phyloP scores from a whole-genome alignment of 768 basidiomycete species.

The Russula ochroleuca region DNA sequence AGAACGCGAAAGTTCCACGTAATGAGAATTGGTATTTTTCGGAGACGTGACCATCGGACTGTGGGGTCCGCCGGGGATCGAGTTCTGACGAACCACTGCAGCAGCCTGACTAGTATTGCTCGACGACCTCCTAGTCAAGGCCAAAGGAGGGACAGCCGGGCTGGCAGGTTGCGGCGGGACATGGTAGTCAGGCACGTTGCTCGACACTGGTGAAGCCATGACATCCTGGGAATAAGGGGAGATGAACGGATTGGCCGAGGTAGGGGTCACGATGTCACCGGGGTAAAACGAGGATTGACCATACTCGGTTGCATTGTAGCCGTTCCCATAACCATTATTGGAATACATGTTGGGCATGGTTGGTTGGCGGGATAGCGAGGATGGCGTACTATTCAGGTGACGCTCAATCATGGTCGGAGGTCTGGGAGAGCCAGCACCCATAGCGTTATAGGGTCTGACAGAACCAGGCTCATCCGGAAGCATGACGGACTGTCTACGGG shows the following conservation, averaged over 20 bases:
- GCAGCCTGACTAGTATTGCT: background rate
- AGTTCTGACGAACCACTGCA: slow-evolving; percentile 30
- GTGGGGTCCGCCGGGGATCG: slow-evolving; percentile 21
- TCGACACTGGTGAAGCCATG: slow-evolving; percentile 35
- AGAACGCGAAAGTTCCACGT: slow-evolving; percentile 60
- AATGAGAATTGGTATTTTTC: slow-evolving; percentile 38
- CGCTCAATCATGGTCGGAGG: slow-evolving; percentile 65
- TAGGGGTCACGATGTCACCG: slow-evolving; percentile 29
- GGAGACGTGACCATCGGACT: slow-evolving; percentile 24
- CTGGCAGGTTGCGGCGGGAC: background rate
- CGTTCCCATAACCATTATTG: slow-evolving; percentile 15
- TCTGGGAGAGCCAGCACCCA: slow-evolving; percentile 45
- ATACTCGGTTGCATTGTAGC: slow-evolving; percentile 33
- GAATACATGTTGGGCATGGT: slow-evolving; percentile 22
- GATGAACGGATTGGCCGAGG: slow-evolving; percentile 40
- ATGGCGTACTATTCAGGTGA: slow-evolving; percentile 36
- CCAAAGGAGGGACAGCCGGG: slow-evolving; percentile 10
- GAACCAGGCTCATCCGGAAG: slow-evolving; percentile 39
- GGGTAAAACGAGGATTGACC: slow-evolving; percentile 30
- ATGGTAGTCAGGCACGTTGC: slow-evolving; percentile 26
- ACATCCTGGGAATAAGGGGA: slow-evolving; percentile 40
- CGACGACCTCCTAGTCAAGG: slow-evolving; percentile 26
- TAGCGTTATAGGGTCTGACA: slow-evolving; percentile 37
- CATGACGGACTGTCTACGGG: slow-evolving; percentile 61
- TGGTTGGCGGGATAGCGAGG: slow-evolving; percentile 21